phyloP scores from a whole-genome alignment of 148 eudicot species.

The Talinum fruticosum region DNA sequence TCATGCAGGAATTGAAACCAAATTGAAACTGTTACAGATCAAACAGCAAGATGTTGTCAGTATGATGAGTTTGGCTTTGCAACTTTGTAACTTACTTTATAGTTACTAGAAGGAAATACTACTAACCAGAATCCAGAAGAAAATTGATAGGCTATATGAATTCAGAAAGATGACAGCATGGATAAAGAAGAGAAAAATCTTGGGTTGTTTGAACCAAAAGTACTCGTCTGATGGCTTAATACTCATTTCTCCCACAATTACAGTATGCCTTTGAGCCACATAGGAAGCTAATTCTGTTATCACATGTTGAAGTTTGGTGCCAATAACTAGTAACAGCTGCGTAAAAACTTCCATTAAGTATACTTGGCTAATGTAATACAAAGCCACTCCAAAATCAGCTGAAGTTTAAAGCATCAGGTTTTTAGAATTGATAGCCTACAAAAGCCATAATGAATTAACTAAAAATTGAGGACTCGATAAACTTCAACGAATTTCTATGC shows the following conservation, averaged over 20 bases:
- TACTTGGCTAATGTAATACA: not conserved
- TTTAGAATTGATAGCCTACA: not conserved
- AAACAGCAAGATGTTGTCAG: not conserved
- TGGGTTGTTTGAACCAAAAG: conserved; percentile 37
- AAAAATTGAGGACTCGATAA: not conserved
- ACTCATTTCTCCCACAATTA: conserved; percentile 11
- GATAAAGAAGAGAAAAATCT: conserved; percentile 21
- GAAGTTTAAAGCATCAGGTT: not conserved
- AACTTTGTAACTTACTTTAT: not conserved
- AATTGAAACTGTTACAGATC: conserved; percentile 36
- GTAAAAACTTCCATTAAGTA: not conserved
- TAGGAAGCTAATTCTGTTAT: conserved; percentile 25
- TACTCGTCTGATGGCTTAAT: conserved; percentile 29
- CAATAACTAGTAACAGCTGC: conserved; percentile 26
- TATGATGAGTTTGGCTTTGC: not conserved
- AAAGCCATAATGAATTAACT: not conserved
- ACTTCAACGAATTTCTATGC: not conserved
- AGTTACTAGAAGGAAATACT: not conserved
- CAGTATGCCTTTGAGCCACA: conserved; percentile 22
- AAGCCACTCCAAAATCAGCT: not conserved
- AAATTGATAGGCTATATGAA: conserved; percentile 32
- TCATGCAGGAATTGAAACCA: conserved; percentile 49
- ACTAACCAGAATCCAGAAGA: conserved; percentile 34
- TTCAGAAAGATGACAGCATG: conserved; percentile 32
- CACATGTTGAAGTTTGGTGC: conserved; percentile 30